Percentiles rank a stretch among this genome's conserved stretches.
These are phyloP conservation scores for Schizochytrium sp. DNA, from an alignment of 108 stramenopile genomes.

Conservation along the genomic window DNA sequence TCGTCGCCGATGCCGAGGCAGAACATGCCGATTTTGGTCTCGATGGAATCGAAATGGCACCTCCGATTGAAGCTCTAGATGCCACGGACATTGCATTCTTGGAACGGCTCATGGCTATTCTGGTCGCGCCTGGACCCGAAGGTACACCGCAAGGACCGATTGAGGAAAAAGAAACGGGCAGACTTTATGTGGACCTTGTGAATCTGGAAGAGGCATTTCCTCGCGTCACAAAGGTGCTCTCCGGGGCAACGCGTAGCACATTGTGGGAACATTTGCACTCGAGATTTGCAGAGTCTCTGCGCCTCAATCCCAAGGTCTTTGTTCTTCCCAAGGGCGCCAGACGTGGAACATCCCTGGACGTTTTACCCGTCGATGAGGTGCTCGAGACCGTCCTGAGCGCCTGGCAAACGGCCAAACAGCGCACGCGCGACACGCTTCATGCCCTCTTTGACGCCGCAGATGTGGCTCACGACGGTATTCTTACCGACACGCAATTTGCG, in stretches of 20 bases:
- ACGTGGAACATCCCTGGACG: background rate
- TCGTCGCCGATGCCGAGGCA: background rate
- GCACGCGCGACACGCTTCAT: background rate
- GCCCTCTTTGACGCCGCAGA: background rate
- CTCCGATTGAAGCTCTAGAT: background rate
- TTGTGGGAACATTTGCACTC: background rate
- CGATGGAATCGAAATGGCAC: no score
- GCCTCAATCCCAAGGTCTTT: background rate
- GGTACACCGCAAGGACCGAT: background rate
- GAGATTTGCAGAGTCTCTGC: background rate
- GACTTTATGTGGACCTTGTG: background rate
- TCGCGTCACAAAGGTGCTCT: background rate
- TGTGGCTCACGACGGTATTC: background rate
- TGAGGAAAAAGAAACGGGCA: background rate
- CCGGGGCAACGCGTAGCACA: background rate
- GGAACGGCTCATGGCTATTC: background rate
- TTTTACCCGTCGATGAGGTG: background rate
- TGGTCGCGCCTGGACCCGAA: background rate
- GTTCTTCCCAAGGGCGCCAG: background rate
- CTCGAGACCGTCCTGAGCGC: background rate
- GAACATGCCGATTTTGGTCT: background rate
- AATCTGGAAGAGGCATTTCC: background rate
- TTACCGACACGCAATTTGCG: background rate
- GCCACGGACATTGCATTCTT: background rate
- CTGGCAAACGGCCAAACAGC: background rate